Evolutionary conservation across 2,329 filamentous ascomycete genomes (phyloP).

Genomic region (Xylariaceae sp.): DNA sequence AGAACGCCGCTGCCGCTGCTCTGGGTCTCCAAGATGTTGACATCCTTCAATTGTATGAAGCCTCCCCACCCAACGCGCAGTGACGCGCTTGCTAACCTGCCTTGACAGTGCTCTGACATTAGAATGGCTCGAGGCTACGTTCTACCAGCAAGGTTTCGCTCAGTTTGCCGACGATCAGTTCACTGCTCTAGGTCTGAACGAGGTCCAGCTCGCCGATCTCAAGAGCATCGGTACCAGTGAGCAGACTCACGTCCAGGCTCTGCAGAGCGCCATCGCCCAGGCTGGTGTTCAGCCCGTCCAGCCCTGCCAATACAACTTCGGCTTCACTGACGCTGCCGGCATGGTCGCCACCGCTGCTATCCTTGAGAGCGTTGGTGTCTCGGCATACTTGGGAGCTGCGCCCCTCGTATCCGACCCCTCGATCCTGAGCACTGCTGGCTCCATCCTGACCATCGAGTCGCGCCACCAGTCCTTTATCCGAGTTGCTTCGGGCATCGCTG

Average conservation of each 20-base stretch:
- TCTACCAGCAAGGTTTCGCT: constrained; percentile 68
- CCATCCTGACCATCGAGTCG: constrained; percentile 69
- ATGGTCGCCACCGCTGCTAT: constrained; percentile 68
- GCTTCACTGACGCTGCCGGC: constrained; percentile 57
- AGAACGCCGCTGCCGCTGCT: constrained; percentile 43
- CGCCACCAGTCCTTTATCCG: constrained; percentile 72
- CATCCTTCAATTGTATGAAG: constrained; percentile 54
- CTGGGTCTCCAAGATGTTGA: constrained; percentile 48
- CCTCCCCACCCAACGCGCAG: neutral
- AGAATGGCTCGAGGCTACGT: constrained; percentile 69
- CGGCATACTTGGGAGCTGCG: constrained; percentile 69
- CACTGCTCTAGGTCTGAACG: constrained; percentile 53
- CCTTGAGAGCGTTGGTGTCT: constrained; percentile 69
- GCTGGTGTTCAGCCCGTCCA: constrained; percentile 62
- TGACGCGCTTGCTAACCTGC: constrained; percentile 7
- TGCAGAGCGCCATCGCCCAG: constrained; percentile 57
- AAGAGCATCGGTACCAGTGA: constrained; percentile 61
- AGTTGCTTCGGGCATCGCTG: constrained; percentile 49
- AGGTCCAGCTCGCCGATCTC: constrained; percentile 54
- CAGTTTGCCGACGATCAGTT: constrained; percentile 65
- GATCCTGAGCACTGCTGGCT: constrained; percentile 62
- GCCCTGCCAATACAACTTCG: constrained; percentile 70
- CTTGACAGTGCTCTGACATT: constrained; percentile 60
- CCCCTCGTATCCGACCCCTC: constrained; percentile 55
- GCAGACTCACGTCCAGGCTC: constrained; percentile 54